These are phyloP conservation scores for Thyridium curvatum DNA, from an alignment of 2,329 filamentous ascomycete species.

Conservation along the genomic window DNA sequence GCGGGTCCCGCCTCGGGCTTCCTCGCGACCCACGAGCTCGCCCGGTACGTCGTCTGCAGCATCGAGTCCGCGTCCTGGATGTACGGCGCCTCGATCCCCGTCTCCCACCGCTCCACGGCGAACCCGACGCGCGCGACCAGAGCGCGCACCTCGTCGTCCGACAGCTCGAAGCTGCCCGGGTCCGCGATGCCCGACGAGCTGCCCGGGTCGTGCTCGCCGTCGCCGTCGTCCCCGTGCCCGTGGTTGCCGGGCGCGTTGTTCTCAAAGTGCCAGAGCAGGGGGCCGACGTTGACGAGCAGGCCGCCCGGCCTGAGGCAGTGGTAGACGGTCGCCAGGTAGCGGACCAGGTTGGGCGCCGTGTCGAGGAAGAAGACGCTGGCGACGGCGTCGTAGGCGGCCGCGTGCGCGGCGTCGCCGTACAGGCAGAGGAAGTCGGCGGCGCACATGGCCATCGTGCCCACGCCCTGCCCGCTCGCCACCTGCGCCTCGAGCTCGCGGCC, in stretches of 20 bases:
- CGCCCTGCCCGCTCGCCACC: conserved; percentile 10
- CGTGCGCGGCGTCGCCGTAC: conserved; percentile 61
- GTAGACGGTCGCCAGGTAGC: conserved; percentile 78
- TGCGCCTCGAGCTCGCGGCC: conserved; percentile 40
- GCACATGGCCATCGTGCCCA: conserved; percentile 82
- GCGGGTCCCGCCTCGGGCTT: conserved; percentile 42
- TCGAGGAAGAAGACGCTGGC: conserved; percentile 94
- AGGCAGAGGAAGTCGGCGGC: conserved; percentile 89
- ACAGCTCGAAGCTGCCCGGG: conserved; percentile 84
- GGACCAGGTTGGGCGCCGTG: conserved; percentile 86
- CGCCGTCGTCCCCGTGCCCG: conserved; percentile 43
- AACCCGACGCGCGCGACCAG: conserved; percentile 75
- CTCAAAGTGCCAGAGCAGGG: conserved; percentile 93
- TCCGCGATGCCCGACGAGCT: conserved; percentile 69
- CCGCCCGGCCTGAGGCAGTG: conserved; percentile 74
- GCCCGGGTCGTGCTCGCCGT: conserved; percentile 41
- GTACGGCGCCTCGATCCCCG: conserved; percentile 67
- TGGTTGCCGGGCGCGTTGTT: conserved; percentile 58
- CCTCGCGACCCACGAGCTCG: conserved; percentile 78
- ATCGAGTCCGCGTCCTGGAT: conserved; percentile 82
- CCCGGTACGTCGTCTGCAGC: conserved; percentile 75
- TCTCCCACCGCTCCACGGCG: conserved; percentile 56
- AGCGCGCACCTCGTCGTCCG: conserved; percentile 78
- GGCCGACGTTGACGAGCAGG: conserved; percentile 83
- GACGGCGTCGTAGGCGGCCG: conserved; percentile 68